Conservation (phyloP, 2,329 filamentous ascomycete species). For the Penicillium sumatraense region DNA sequence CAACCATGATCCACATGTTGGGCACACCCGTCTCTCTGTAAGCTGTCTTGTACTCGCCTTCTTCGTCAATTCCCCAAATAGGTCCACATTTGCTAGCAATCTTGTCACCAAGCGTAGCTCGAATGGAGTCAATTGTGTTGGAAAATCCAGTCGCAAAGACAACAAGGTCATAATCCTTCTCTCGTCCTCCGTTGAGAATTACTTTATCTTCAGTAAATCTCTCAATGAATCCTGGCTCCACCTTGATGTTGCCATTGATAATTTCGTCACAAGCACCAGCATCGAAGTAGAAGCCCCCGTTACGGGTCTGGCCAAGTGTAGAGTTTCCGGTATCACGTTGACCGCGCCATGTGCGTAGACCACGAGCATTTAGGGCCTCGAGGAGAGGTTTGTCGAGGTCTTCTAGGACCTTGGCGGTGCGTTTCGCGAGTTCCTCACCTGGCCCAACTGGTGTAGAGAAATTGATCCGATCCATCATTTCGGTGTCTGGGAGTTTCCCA, state of each 20-base stretch:
- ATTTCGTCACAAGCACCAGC: slow-evolving; percentile 36
- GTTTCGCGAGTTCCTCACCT: slow-evolving; percentile 23
- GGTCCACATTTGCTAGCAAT: slow-evolving; percentile 27
- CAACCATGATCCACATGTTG: slow-evolving; percentile 46
- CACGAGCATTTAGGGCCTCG: slow-evolving; percentile 29
- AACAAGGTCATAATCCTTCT: slow-evolving; percentile 38
- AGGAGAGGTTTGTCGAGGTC: slow-evolving; percentile 29
- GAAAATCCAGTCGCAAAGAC: slow-evolving; percentile 35
- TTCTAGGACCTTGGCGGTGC: slow-evolving; percentile 26
- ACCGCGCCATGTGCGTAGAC: slow-evolving; percentile 39
- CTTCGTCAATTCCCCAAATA: slow-evolving; percentile 35
- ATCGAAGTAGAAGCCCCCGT: slow-evolving; percentile 38
- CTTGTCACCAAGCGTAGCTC: slow-evolving; percentile 28
- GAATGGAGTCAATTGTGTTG: slow-evolving; percentile 30
- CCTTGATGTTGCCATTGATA: slow-evolving; percentile 34
- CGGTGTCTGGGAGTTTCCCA: slow-evolving; percentile 11
- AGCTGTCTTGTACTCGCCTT: slow-evolving; percentile 34
- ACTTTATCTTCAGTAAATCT: slow-evolving; percentile 39
- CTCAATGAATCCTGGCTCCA: slow-evolving; percentile 23
- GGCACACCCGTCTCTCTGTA: slow-evolving; percentile 40
- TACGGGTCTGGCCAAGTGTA: slow-evolving; percentile 35
- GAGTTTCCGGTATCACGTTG: slow-evolving; percentile 39
- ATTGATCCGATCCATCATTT: slow-evolving; percentile 11
- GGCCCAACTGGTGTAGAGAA: slow-evolving; percentile 19
- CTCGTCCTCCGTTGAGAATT: slow-evolving; percentile 36